These are phyloP conservation scores for Isatis tinctoria DNA, from an alignment of 345 rosid genomes.

Conservation along the genomic window DNA sequence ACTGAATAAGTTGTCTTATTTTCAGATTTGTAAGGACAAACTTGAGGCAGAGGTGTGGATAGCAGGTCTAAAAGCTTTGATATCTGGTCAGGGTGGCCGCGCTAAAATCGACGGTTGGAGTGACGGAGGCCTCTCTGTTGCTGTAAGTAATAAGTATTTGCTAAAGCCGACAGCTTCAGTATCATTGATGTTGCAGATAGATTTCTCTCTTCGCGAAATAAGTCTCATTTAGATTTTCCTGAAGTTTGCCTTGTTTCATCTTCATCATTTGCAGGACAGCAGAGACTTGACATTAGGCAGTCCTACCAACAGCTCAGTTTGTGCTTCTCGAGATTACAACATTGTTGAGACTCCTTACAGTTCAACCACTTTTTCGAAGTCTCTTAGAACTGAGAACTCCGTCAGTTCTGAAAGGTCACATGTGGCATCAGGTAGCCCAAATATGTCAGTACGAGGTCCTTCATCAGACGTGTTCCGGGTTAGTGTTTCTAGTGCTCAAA, in stretches of 20 bases:
- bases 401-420: conserved; percentile 71
- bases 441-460: conserved; percentile 82
- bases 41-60: conserved; percentile 96
- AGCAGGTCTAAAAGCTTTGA: conserved; percentile 69
- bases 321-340: conserved; percentile 60
- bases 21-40: conserved; percentile 91
- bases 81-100: conserved; percentile 84
- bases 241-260: neutral
- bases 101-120: conserved; percentile 94
- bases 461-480: conserved; percentile 88
- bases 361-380: conserved; percentile 51
- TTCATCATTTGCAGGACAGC: conserved; percentile 57
- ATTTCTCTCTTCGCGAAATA: neutral
- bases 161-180: neutral
- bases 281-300: conserved; percentile 83
- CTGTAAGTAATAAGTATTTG: conserved; percentile 44
- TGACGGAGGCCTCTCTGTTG: conserved; percentile 80
- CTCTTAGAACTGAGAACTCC: conserved; percentile 54
- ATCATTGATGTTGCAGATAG: neutral
- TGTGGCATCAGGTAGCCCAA: conserved; percentile 75
- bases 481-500: conserved; percentile 94
- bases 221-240: conserved; percentile 5
- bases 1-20: conserved; percentile 14
- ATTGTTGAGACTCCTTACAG: conserved; percentile 54
- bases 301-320: conserved; percentile 79